Evolutionary conservation across 305 asterid species (phyloP).

Genomic region (Fraxinus albicans): DNA sequence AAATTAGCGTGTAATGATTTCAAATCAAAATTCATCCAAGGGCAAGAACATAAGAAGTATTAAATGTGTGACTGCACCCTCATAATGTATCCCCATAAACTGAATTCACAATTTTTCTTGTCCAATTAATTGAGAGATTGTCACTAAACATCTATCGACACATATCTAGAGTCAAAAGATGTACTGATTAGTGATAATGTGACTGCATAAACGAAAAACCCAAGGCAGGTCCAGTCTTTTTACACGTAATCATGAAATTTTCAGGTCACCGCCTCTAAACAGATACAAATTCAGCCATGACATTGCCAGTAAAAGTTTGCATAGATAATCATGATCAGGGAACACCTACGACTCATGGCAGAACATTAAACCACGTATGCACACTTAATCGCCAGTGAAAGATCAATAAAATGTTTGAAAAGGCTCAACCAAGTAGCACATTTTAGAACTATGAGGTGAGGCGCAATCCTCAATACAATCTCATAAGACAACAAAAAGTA

Average conservation of each 20-base stretch:
- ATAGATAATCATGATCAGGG: neutral
- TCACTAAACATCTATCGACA: neutral
- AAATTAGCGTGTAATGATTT: constrained; percentile 10
- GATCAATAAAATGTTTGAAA: neutral
- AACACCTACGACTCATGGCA: neutral
- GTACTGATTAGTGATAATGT: neutral
- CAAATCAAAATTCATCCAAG: constrained; percentile 6
- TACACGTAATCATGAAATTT: neutral
- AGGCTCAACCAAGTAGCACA: neutral
- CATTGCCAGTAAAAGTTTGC: neutral
- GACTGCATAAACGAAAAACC: neutral
- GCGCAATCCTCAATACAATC: neutral
- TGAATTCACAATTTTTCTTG: neutral
- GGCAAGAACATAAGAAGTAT: neutral
- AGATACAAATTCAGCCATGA: neutral
- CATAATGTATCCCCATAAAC: neutral
- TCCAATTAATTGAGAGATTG: neutral
- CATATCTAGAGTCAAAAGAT: neutral
- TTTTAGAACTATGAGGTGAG: neutral
- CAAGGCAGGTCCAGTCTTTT: neutral
- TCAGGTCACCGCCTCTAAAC: neutral
- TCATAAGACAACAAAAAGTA: neutral
- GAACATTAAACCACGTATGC: neutral
- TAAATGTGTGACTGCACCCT: neutral
- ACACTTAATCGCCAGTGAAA: neutral